Conservation (phyloP, 495 filamentous ascomycete genomes). For the Aspergillus bridgeri region DNA sequence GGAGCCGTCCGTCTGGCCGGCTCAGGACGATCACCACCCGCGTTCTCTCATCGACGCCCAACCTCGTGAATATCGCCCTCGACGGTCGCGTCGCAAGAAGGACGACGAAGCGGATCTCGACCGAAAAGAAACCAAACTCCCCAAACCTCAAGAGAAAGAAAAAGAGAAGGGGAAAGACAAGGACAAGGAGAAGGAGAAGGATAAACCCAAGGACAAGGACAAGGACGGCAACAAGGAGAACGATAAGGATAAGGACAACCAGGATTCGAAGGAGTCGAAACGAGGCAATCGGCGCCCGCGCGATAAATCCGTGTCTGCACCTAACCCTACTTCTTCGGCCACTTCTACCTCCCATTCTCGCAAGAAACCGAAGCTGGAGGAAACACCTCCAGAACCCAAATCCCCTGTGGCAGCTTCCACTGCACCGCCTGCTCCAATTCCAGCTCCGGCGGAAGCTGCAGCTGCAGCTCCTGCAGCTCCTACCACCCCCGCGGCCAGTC, state of each 20-base stretch:
- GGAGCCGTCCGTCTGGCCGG: slow-evolving; percentile 20
- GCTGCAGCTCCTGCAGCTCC: slow-evolving; percentile 19
- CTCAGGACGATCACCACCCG: slow-evolving; percentile 22
- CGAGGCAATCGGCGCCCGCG: slow-evolving; percentile 37
- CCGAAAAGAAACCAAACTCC: slow-evolving; percentile 20
- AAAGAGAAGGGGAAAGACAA: slow-evolving; percentile 25
- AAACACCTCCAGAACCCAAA: slow-evolving; percentile 18
- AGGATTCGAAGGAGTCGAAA: slow-evolving; percentile 27
- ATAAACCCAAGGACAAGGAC: slow-evolving; percentile 20
- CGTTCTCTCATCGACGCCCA: slow-evolving; percentile 10
- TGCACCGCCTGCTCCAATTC: slow-evolving; percentile 9
- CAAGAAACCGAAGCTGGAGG: slow-evolving; percentile 49
- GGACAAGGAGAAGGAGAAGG: slow-evolving; percentile 29
- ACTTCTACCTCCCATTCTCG: slow-evolving; percentile 31
- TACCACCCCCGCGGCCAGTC: slow-evolving; percentile 15
- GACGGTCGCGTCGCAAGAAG: slow-evolving; percentile 50
- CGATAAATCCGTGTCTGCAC: slow-evolving; percentile 35
- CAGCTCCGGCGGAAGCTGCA: slow-evolving; percentile 16
- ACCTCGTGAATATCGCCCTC: slow-evolving; percentile 20
- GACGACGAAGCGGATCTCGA: slow-evolving; percentile 30
- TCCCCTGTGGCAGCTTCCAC: slow-evolving; percentile 13
- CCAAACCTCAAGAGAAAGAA: slow-evolving; percentile 26
- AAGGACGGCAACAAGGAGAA: slow-evolving; percentile 27
- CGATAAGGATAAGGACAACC: slow-evolving; percentile 10
- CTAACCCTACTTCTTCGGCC: slow-evolving; percentile 7